phyloP scores from a whole-genome alignment of 495 filamentous ascomycete species.

The Hypoxylon trugodes region DNA sequence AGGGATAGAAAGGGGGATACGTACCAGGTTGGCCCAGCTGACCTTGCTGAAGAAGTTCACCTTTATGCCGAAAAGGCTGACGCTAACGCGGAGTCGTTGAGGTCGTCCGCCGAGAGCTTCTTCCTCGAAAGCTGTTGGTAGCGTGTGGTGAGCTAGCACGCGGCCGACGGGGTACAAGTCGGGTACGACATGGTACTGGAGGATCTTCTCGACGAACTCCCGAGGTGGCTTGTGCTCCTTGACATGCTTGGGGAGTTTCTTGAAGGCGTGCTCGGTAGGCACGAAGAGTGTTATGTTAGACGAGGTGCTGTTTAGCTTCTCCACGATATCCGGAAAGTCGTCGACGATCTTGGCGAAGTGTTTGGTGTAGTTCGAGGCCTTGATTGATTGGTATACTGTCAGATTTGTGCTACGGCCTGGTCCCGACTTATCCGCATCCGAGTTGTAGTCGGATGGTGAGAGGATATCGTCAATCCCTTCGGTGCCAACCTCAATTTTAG shows the following conservation, averaged over 20 bases:
- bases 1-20: conserved; percentile 7
- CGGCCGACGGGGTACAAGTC: conserved; percentile 67
- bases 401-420: conserved; percentile 59
- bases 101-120: conserved; percentile 63
- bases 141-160: conserved; percentile 69
- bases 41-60: conserved; percentile 79
- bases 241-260: conserved; percentile 66
- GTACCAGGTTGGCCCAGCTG: conserved; percentile 71
- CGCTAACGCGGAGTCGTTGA: conserved; percentile 72
- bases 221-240: conserved; percentile 60
- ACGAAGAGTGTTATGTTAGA: conserved; percentile 83
- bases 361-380: conserved; percentile 74
- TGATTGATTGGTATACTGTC: conserved; percentile 82
- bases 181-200: conserved; percentile 75
- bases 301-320: conserved; percentile 72
- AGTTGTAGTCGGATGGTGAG: conserved; percentile 34
- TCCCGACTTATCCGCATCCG: conserved; percentile 40
- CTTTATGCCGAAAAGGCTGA: conserved; percentile 63
- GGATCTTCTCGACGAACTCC: conserved; percentile 68
- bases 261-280: conserved; percentile 77
- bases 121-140: conserved; percentile 70
- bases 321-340: conserved; percentile 72
- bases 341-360: conserved; percentile 78
- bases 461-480: conserved; percentile 28
- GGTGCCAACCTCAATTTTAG: conserved; percentile 5